Evolutionary conservation across 1,139 yeast genomes (phyloP), one percentile per base, ranked within the genome.

Genomic region (Suhomyces wounanorum): DNA sequence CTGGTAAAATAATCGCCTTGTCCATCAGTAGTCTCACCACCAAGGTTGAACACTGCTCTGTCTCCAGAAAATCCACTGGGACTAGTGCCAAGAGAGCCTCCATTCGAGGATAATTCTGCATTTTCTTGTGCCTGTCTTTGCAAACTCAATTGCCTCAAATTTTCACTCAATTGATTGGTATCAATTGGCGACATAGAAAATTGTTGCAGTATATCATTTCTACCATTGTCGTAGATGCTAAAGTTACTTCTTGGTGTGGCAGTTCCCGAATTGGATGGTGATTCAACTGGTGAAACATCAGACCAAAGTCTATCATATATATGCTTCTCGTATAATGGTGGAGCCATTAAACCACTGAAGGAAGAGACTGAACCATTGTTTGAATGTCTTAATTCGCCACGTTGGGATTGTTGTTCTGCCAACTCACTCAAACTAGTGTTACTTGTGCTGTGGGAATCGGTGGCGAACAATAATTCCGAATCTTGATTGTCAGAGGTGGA

Each of bases 311-410:
- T 73, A 67, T 94, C 99, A 67, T 89, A 91, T 36, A 91, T 82
- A 65, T 90, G 96, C 54, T 79, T 84, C 55, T 85, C 91, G 64
- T 94, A 94, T 55, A 87, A 79, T 28, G 99, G 99, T 3, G 98
- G 98, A 0, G 97, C 96, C 67, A 84, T 77, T 40, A 82, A 68
- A 0, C 80, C 81, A 10, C 73, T 72, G 53, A 75, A 69, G 10
- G 77, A 70, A 1, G 75, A 63, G 26, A 55, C 59, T 0, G 77
- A 72, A 28, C 64, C 65, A 14, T 60, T 60, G 50, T 65, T 67
- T 8, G 75, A 68, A 9, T 47, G 35, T 28, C 49, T 45, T 17
- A 47, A 26, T 25, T 60, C 52, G 37, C 56, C 54, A 37, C 47
- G 33, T 35, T 47, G 50, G 8, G 57, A 30, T 11, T 57, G 56